Evolutionary conservation across 495 filamentous ascomycete species (phyloP).

Genomic region (Beverwykella pulmonaria): DNA sequence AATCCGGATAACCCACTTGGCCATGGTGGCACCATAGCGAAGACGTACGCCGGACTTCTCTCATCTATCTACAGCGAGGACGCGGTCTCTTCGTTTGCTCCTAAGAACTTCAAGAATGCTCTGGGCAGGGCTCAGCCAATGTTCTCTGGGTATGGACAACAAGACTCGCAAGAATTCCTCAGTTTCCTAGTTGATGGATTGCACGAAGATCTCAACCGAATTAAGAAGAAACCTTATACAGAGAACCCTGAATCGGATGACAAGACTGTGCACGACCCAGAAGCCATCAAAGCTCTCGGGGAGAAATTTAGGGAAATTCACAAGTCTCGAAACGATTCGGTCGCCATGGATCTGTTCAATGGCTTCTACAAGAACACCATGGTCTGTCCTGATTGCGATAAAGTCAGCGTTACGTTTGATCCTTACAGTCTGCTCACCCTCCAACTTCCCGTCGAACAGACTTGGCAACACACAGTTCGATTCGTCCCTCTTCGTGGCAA

Average conservation of each 20-base stretch:
- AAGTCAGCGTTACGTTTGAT: conserved; percentile 98
- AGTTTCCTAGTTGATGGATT: conserved; percentile 93
- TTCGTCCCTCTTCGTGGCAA: conserved; percentile 69
- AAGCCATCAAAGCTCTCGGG: conserved; percentile 78
- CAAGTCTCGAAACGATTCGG: conserved; percentile 88
- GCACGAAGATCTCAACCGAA: conserved; percentile 91
- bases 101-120: conserved; percentile 74
- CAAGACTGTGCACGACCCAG: conserved; percentile 84
- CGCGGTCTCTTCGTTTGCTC: conserved; percentile 64
- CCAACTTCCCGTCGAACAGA: conserved; percentile 80
- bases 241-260: conserved; percentile 98
- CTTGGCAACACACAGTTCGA: conserved; percentile 71
- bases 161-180: conserved; percentile 97
- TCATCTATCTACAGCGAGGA: conserved; percentile 69
- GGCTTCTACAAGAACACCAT: conserved; percentile 98
- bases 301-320: conserved; percentile 88
- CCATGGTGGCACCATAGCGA: conserved; percentile 80
- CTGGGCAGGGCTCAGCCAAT: conserved; percentile 78
- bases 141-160: conserved; percentile 93
- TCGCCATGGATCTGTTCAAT: conserved; percentile 91
- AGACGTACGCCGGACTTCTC: conserved; percentile 73
- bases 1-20: conserved; percentile 83
- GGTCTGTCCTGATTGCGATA: conserved; percentile 84
- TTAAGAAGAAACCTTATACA: conserved; percentile 94
- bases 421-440: conserved; percentile 94